Conservation (phyloP, 1,284 basidiomycete genomes). For the Anthracocystis setariae region DNA sequence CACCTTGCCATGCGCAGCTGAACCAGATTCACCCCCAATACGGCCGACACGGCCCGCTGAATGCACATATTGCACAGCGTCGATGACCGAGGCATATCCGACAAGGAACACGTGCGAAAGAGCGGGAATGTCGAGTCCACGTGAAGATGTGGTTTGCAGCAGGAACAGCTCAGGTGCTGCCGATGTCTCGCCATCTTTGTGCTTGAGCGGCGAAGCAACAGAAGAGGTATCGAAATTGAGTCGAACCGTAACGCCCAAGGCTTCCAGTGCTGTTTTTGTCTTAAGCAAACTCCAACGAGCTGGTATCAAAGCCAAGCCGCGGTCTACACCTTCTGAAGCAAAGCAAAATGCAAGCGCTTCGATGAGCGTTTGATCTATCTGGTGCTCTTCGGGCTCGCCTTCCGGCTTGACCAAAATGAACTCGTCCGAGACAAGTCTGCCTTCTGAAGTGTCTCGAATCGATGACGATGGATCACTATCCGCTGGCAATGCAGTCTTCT, state of each 20-base stretch:
- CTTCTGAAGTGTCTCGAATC: neutral
- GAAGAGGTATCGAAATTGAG: slow-evolving; percentile 16
- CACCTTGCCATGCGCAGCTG: slow-evolving; percentile 46
- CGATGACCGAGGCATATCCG: slow-evolving; percentile 55
- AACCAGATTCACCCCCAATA: slow-evolving; percentile 33
- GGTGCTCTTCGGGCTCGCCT: slow-evolving; percentile 40
- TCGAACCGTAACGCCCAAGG: slow-evolving; percentile 58
- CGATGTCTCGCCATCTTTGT: neutral
- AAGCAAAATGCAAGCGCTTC: slow-evolving; percentile 59
- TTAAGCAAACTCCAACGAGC: slow-evolving; percentile 57
- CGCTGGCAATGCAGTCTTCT: slow-evolving; percentile 1
- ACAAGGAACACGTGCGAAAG: slow-evolving; percentile 64
- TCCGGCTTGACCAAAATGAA: slow-evolving; percentile 19
- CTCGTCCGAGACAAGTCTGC: slow-evolving; percentile 4
- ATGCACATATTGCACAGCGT: slow-evolving; percentile 63
- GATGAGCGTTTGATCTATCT: slow-evolving; percentile 53
- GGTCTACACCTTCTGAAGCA: slow-evolving; percentile 51
- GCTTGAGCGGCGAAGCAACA: neutral
- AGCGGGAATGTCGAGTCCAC: slow-evolving; percentile 62
- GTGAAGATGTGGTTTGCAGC: slow-evolving; percentile 56
- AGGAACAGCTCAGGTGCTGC: slow-evolving; percentile 47
- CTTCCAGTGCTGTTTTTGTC: slow-evolving; percentile 45
- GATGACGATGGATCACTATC: neutral
- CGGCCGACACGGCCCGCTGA: slow-evolving; percentile 63
- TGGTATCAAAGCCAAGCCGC: slow-evolving; percentile 60